Evolutionary conservation across 1,139 yeast genomes (phyloP).

Genomic region (Meyerozyma sp.): DNA sequence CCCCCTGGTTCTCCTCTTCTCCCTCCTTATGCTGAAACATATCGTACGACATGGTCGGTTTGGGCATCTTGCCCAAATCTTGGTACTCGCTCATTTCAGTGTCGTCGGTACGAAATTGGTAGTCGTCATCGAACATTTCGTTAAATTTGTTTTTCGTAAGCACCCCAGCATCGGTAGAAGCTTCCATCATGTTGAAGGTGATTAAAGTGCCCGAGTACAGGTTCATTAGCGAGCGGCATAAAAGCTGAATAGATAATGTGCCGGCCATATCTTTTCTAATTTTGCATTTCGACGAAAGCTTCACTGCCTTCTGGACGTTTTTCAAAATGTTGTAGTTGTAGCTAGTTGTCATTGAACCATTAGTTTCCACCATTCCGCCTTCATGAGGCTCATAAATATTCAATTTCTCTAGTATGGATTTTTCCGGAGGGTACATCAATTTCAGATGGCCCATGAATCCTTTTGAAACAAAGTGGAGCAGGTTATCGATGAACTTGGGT

Average conservation of each 20-base stretch:
- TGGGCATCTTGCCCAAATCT: not conserved
- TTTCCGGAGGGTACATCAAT: conserved; percentile 61
- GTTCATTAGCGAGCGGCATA: conserved; percentile 30
- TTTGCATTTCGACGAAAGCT: conserved; percentile 54
- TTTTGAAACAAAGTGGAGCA: conserved; percentile 52
- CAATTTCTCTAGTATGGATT: conserved; percentile 51
- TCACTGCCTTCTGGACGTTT: conserved; percentile 49
- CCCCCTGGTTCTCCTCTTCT: not conserved
- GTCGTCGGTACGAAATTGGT: conserved; percentile 15
- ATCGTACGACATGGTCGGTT: not conserved
- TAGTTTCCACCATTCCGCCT: conserved; percentile 14
- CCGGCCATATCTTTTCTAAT: conserved; percentile 56
- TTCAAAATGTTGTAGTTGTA: conserved; percentile 51
- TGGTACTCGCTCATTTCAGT: not conserved
- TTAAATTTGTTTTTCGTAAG: conserved; percentile 9
- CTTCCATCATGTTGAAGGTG: conserved; percentile 56
- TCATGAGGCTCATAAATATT: conserved; percentile 13
- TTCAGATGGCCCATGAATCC: conserved; percentile 70
- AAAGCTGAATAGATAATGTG: conserved; percentile 42
- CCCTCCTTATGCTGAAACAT: not conserved
- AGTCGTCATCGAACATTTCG: conserved; percentile 22
- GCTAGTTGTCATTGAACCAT: conserved; percentile 28
- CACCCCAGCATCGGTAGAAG: conserved; percentile 16
- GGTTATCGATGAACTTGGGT: conserved; percentile 18
- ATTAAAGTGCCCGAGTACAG: conserved; percentile 56